Conservation (phyloP, 768 basidiomycete genomes). For the Pisolithus microcarpus region DNA sequence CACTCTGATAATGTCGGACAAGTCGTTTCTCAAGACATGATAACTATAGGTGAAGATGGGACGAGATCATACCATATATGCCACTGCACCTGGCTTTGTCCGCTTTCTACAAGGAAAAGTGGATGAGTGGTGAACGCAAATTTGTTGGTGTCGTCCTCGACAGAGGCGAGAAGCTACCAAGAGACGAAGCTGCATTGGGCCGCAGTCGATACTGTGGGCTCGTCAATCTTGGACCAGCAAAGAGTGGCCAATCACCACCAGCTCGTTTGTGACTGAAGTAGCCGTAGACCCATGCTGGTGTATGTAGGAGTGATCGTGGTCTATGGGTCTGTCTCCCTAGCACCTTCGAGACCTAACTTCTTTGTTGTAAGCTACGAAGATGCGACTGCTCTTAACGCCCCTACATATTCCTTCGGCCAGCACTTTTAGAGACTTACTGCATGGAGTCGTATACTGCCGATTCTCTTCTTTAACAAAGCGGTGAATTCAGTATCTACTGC, state of each 20-base stretch:
- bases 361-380: too few relatives aligned
- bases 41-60: constrained; percentile 73
- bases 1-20: neutral
- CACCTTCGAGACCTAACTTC: too few relatives aligned
- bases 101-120: constrained; percentile 87
- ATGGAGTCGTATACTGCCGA: too few relatives aligned
- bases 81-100: constrained; percentile 83
- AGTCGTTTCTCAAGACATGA: constrained; percentile 3
- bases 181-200: constrained; percentile 65
- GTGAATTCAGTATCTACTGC: too few relatives aligned
- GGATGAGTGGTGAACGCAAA: constrained; percentile 64
- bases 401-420: too few relatives aligned
- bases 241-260: constrained; percentile 8
- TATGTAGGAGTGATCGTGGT: too few relatives aligned
- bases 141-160: constrained; percentile 81
- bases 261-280: neutral
- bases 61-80: constrained; percentile 91
- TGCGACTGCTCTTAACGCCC: too few relatives aligned
- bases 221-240: constrained; percentile 50
- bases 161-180: constrained; percentile 79
- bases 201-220: constrained; percentile 82
- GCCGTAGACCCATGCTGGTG: neutral
- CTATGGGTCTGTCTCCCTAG: too few relatives aligned
- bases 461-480: too few relatives aligned
- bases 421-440: too few relatives aligned